Conservation (phyloP, 2,329 filamentous ascomycete species). For the Coniochaeta hoffmannii region DNA sequence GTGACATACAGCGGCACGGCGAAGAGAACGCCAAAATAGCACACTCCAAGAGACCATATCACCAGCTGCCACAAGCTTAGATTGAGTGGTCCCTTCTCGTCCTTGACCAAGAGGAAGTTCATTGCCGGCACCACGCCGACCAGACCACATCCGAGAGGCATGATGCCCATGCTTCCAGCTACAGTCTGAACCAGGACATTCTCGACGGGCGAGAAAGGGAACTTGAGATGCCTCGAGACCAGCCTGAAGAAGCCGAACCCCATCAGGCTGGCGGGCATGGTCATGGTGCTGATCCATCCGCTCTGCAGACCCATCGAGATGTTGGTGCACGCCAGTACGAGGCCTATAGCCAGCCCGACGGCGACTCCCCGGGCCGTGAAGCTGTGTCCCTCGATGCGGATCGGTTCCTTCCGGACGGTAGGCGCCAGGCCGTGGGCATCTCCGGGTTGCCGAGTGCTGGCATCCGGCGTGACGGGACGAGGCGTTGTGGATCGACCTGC, state of each 20-base stretch:
- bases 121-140: slow-evolving; percentile 86
- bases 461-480: not conserved
- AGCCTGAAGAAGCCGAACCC: slow-evolving; percentile 91
- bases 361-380: slow-evolving; percentile 78
- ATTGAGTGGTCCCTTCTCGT: slow-evolving; percentile 71
- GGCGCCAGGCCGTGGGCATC: not conserved
- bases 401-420: not conserved
- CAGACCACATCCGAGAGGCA: slow-evolving; percentile 93
- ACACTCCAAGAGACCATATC: slow-evolving; percentile 85
- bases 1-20: slow-evolving; percentile 66
- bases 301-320: slow-evolving; percentile 95
- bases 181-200: slow-evolving; percentile 97
- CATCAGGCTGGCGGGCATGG: slow-evolving; percentile 90
- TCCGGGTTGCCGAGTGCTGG: not conserved
- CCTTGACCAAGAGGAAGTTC: slow-evolving; percentile 70
- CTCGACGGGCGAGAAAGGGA: slow-evolving; percentile 88
- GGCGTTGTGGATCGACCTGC: not conserved
- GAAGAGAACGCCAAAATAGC: slow-evolving; percentile 95
- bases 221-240: slow-evolving; percentile 61
- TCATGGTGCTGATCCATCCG: slow-evolving; percentile 66
- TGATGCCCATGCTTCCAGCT: slow-evolving; percentile 89
- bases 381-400: slow-evolving; percentile 45
- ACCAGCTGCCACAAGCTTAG: slow-evolving; percentile 71
- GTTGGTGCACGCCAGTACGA: slow-evolving; percentile 92
- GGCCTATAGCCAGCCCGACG: slow-evolving; percentile 75